Percentiles rank a stretch among this genome's conserved stretches.
Conservation (phyloP, 345 rosid species). For the Aquilaria sinensis region DNA sequence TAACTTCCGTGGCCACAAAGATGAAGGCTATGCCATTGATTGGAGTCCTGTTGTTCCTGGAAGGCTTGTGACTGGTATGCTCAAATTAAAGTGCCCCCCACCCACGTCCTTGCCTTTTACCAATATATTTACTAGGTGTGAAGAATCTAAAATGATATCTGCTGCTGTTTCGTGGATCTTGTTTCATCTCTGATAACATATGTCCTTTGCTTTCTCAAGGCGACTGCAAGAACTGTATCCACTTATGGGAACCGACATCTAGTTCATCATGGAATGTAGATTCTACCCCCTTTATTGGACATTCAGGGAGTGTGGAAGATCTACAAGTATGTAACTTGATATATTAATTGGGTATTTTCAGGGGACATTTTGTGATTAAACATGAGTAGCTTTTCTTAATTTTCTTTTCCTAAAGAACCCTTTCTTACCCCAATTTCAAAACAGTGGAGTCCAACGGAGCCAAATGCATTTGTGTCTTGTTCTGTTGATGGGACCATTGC, state of each 20-base stretch:
- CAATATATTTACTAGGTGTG: too few species aligned
- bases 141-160: background rate
- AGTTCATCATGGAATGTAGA: slow-evolving; percentile 76
- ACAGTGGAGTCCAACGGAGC: slow-evolving; percentile 98
- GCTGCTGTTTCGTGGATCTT: slow-evolving; percentile 2
- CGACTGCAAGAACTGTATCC: slow-evolving; percentile 80
- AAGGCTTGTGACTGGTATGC: slow-evolving; percentile 78
- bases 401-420: slow-evolving; percentile 2
- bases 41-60: slow-evolving; percentile 88
- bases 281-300: slow-evolving; percentile 63
- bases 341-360: background rate
- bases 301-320: slow-evolving; percentile 89
- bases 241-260: slow-evolving; percentile 89
- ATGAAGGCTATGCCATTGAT: slow-evolving; percentile 89
- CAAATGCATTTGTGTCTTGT: slow-evolving; percentile 71
- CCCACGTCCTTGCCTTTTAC: background rate
- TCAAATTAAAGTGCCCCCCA: background rate
- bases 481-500: slow-evolving; percentile 84
- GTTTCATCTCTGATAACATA: slow-evolving; percentile 1
- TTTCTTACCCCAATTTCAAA: slow-evolving; percentile 16
- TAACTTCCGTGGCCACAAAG: slow-evolving; percentile 82
- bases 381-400: background rate
- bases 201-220: slow-evolving; percentile 32
- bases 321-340: slow-evolving; percentile 44
- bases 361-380: background rate